These are phyloP conservation scores for Kodamaea neixiangensis DNA, from an alignment of 805 yeast species.

Conservation along the genomic window DNA sequence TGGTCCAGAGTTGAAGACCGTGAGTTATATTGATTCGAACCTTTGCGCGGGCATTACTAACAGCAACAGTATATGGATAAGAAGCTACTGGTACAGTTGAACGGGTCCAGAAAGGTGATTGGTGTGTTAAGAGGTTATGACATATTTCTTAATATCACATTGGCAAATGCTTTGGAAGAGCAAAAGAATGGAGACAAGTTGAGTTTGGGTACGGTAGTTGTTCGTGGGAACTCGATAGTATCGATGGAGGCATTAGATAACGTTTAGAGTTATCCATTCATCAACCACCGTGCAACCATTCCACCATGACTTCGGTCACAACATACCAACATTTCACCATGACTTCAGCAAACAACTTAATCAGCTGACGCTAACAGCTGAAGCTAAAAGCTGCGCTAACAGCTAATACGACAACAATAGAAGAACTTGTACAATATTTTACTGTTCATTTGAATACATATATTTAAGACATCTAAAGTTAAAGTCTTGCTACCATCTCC, in stretches of 20 bases:
- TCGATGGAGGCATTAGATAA: conserved; percentile 58
- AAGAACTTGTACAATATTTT: neutral
- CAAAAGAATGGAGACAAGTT: conserved; percentile 49
- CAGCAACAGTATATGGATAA: conserved; percentile 71
- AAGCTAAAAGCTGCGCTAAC: neutral
- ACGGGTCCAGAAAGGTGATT: conserved; percentile 75
- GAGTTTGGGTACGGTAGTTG: conserved; percentile 67
- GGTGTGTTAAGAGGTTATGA: conserved; percentile 89
- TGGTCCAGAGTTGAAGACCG: conserved; percentile 61
- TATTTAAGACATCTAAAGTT: neutral
- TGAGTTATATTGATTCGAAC: conserved; percentile 26
- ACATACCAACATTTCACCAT: no score
- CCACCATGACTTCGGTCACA: no score
- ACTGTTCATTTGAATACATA: neutral
- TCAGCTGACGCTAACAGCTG: no score
- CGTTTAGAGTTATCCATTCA: conserved; percentile 18
- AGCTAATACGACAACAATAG: neutral
- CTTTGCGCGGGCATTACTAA: conserved; percentile 20
- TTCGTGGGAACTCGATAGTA: conserved; percentile 78
- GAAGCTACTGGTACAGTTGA: conserved; percentile 68
- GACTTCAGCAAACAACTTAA: no score
- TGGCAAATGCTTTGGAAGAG: conserved; percentile 71
- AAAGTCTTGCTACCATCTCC: conserved; percentile 63
- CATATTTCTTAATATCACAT: conserved; percentile 67
- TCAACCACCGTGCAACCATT: no score